Base-by-base conservation (phyloP, 768 basidiomycete genomes). In the Lactifluus piperatus region DNA sequence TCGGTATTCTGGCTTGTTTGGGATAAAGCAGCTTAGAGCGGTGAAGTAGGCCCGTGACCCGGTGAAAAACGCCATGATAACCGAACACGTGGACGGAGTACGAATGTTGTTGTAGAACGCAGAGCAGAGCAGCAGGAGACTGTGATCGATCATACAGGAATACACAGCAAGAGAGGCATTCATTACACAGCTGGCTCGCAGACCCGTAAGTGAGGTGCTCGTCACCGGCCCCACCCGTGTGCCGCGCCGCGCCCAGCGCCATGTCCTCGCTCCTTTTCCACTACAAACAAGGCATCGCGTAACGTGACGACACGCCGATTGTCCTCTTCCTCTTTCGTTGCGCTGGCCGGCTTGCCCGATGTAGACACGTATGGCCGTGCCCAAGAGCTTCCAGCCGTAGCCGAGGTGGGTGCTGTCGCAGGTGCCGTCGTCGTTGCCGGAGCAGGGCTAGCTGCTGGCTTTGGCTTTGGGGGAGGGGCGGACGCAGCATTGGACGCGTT, bases 221-320 rank as follows among this genome's bases (percentile, higher is more conserved):
- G 24, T 62, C 48, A 54, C 39, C 51, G 55, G 27, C 53, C 65
- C 83, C 82, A 88, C 37, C 86, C 85, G 44, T 79, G 76, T 20
- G 88, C 88, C 37, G 88, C 79, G 3, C 89, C 90, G 57, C 81
- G 74, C 7, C 91, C 90, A 29, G 85, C 89, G 26, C 90, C 90
- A 69, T 93, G 90, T 5, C 88, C 89, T 47, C 83, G 73, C 71
- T 93, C 90, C 66, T 82, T 85, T 69, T 89, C 86, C 56, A 94
- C 76, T 11, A 90, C 90, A 70, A 93, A 94, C 77, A 94, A 77
- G 2, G 89, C 85, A 72, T 94, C 92, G 37, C 83, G 75, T 73
- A 91, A 74, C 3, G 86, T 90, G 51, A 94, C 75, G 20, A 76
- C 62, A 52, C 77, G 78, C 63, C 83, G 76, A 22, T 74, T 75